These are phyloP conservation scores for Diaporthe ilicicola DNA, from an alignment of 2,329 filamentous ascomycete species.

Conservation along the genomic window DNA sequence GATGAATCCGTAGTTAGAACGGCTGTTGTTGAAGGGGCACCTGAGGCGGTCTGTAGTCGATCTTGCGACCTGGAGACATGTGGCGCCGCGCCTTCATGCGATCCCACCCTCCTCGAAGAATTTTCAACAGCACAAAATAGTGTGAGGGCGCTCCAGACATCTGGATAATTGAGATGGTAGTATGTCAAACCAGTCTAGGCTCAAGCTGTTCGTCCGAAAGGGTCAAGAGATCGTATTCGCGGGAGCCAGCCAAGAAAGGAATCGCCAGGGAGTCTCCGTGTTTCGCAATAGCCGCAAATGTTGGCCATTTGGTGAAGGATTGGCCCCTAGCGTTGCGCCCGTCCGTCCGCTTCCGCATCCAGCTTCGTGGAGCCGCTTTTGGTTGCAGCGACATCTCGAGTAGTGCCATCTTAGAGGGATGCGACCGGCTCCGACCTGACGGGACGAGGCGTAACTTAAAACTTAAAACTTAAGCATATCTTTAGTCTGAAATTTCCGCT, in stretches of 20 bases:
- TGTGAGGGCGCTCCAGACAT: neutral
- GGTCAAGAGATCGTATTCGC: conserved; percentile 16
- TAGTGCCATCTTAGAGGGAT: too few species aligned
- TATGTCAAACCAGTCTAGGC: conserved; percentile 11
- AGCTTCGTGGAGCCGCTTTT: neutral
- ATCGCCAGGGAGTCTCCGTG: neutral
- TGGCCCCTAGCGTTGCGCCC: neutral
- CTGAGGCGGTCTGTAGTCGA: neutral
- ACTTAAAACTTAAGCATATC: neutral
- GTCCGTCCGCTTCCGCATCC: neutral
- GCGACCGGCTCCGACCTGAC: neutral
- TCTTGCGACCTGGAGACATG: neutral
- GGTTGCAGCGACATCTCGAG: neutral
- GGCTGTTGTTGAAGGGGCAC: neutral
- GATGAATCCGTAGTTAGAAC: neutral
- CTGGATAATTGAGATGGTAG: neutral
- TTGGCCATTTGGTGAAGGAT: neutral
- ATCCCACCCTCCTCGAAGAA: neutral
- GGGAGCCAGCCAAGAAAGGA: conserved; percentile 1
- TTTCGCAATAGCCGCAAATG: neutral
- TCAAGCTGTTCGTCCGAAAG: conserved; percentile 2
- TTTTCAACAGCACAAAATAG: neutral
- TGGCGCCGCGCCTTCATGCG: neutral
- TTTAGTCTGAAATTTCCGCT: neutral
- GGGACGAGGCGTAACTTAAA: neutral